A percentile compares a stretch with the other conserved stretches of the same genome.
Evolutionary conservation across 805 yeast genomes (phyloP).

Genomic region (Myxozyma monticola): DNA sequence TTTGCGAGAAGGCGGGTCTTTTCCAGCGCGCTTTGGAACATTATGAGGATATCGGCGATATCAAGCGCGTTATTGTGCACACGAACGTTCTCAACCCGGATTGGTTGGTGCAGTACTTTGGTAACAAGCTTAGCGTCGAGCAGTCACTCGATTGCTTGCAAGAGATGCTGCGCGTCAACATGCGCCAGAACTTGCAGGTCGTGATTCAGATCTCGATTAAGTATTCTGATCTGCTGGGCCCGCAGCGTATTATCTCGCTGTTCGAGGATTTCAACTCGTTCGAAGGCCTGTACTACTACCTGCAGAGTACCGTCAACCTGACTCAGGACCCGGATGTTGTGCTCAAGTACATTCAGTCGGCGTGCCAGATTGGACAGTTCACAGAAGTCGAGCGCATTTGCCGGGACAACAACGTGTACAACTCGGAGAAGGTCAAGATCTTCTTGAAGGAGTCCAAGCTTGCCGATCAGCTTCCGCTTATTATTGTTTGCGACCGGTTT

Average conservation of each 20-base stretch:
- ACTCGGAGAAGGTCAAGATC: slow-evolving; percentile 96
- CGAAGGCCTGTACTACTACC: slow-evolving; percentile 93
- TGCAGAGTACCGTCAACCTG: slow-evolving; percentile 88
- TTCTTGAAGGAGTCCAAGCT: slow-evolving; percentile 91
- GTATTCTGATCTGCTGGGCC: slow-evolving; percentile 90
- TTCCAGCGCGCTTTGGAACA: slow-evolving; percentile 95
- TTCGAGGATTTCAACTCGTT: slow-evolving; percentile 90
- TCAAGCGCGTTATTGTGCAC: slow-evolving; percentile 90
- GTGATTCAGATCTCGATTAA: slow-evolving; percentile 96
- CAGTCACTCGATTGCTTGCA: slow-evolving; percentile 85
- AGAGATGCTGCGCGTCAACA: slow-evolving; percentile 76
- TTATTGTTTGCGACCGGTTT: slow-evolving; percentile 92
- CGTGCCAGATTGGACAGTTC: slow-evolving; percentile 83
- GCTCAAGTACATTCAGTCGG: slow-evolving; percentile 92
- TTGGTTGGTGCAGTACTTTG: slow-evolving; percentile 91
- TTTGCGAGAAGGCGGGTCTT: slow-evolving; percentile 95
- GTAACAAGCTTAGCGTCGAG: slow-evolving; percentile 82
- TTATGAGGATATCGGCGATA: slow-evolving; percentile 90
- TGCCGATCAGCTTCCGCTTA: slow-evolving; percentile 93
- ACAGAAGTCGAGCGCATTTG: slow-evolving; percentile 96
- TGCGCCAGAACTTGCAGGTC: slow-evolving; percentile 85
- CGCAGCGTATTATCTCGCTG: slow-evolving; percentile 77
- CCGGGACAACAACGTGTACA: slow-evolving; percentile 89
- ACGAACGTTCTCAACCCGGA: slow-evolving; percentile 83
- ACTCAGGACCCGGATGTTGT: slow-evolving; percentile 95